Percentiles rank a stretch among this genome's conserved stretches.
Evolutionary conservation across 2,329 filamentous ascomycete species (phyloP).

Genomic region (Trichoderma polysporum): DNA sequence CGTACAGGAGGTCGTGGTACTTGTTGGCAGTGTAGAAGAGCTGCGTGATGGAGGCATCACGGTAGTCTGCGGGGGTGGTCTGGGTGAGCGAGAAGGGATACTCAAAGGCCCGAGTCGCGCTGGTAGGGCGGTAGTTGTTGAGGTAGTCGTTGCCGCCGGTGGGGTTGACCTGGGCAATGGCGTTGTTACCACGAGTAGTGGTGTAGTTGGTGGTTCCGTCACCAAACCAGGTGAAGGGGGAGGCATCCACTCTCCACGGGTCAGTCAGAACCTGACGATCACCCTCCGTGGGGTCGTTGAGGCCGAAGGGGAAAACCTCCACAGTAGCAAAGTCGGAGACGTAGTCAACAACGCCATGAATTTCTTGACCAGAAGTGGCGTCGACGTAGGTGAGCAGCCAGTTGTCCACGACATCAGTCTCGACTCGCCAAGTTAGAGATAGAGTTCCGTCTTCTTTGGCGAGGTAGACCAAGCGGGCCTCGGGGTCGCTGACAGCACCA

Average conservation of each 20-base stretch:
- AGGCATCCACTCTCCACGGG: slow-evolving; percentile 48
- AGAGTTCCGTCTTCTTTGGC: slow-evolving; percentile 48
- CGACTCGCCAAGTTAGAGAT: slow-evolving; percentile 55
- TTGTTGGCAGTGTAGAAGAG: slow-evolving; percentile 61
- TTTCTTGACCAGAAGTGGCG: slow-evolving; percentile 44
- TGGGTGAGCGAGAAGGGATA: slow-evolving; percentile 42
- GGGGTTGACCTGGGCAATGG: slow-evolving; percentile 49
- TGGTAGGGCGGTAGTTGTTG: slow-evolving; percentile 48
- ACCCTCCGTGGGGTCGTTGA: slow-evolving; percentile 55
- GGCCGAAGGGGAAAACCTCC: slow-evolving; percentile 56
- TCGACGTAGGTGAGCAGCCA: slow-evolving; percentile 62
- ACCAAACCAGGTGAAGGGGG: slow-evolving; percentile 54
- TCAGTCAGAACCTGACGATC: slow-evolving; percentile 44
- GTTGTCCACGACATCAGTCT: slow-evolving; percentile 56
- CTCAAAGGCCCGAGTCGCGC: slow-evolving; percentile 44
- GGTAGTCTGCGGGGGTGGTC: slow-evolving; percentile 43
- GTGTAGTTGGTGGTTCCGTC: slow-evolving; percentile 50
- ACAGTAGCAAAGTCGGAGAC: slow-evolving; percentile 53
- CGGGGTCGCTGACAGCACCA: slow-evolving; percentile 52
- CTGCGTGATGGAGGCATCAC: slow-evolving; percentile 56
- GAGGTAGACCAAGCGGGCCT: slow-evolving; percentile 57
- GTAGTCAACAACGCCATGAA: slow-evolving; percentile 58
- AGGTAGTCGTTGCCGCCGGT: slow-evolving; percentile 38
- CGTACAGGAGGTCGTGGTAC: slow-evolving; percentile 59
- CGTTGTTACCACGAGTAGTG: slow-evolving; percentile 60